Evolutionary conservation across 2,329 filamentous ascomycete species (phyloP).

Genomic region (Xylaria sp.): DNA sequence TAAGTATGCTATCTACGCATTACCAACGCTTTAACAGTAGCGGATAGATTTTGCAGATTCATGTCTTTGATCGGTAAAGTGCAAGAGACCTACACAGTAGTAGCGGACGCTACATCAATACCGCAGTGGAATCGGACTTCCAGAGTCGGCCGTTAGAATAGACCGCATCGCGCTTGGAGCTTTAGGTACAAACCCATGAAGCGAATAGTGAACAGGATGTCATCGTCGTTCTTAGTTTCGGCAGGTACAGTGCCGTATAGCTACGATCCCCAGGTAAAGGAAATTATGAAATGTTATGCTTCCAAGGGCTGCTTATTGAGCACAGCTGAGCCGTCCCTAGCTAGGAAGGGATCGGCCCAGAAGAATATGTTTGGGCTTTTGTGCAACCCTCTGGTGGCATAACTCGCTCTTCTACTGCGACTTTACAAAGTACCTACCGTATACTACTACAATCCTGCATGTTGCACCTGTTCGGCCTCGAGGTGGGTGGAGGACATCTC

Average conservation of each 20-base stretch:
- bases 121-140: conserved; percentile 26
- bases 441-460: background rate
- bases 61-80: conserved; percentile 5
- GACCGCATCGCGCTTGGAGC: conserved; percentile 29
- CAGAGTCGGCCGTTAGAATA: conserved; percentile 27
- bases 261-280: background rate
- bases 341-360: conserved; percentile 27
- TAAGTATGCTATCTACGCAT: conserved; percentile 9
- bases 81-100: conserved; percentile 8
- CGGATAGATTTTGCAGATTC: conserved; percentile 8
- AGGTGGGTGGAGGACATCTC: conserved; percentile 27
- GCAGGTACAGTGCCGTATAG: background rate
- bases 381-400: conserved; percentile 28
- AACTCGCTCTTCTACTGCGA: conserved; percentile 15
- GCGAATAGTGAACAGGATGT: background rate
- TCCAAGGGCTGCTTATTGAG: background rate
- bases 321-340: conserved; percentile 17
- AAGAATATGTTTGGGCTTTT: conserved; percentile 28
- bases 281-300: conserved; percentile 16
- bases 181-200: background rate
- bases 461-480: conserved; percentile 11
- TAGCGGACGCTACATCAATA: background rate
- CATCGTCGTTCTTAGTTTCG: background rate
- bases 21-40: conserved; percentile 17
- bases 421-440: conserved; percentile 20